Conservation (phyloP, 257 asterid species). For the Solanum stenotomum region DNA sequence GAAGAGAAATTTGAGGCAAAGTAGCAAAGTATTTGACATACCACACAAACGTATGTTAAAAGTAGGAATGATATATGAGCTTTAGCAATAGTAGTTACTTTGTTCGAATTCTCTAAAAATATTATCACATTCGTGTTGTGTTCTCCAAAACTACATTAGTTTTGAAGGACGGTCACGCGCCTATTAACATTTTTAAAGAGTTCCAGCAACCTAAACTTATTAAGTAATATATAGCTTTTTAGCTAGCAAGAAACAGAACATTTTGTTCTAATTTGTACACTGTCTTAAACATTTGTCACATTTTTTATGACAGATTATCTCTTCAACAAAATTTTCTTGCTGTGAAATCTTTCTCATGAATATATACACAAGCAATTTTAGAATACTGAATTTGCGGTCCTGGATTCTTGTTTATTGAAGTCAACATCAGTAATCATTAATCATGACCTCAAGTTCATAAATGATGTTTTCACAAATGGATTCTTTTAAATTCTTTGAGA, state of each 20-base stretch:
- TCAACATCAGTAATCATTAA: too few relatives aligned
- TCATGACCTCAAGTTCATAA: too few relatives aligned
- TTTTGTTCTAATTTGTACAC: background rate
- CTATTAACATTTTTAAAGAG: background rate
- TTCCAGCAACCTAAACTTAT: background rate
- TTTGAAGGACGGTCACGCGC: background rate
- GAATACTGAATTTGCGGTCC: background rate
- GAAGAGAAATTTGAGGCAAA: constrained; percentile 50
- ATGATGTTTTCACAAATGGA: too few relatives aligned
- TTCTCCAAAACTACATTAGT: background rate
- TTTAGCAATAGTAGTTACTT: background rate
- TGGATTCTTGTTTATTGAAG: background rate
- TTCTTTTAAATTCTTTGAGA: too few relatives aligned
- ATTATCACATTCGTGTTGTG: rapidly evolving
- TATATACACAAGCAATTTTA: background rate
- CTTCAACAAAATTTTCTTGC: background rate
- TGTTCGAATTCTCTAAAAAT: too few relatives aligned
- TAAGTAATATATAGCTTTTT: too few relatives aligned
- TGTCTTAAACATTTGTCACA: background rate
- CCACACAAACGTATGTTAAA: constrained; percentile 57
- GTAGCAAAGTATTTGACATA: constrained; percentile 35
- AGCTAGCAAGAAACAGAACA: background rate
- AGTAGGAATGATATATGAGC: constrained; percentile 55
- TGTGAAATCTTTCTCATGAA: background rate
- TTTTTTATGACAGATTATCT: background rate